Conservation (phyloP, 352 stramenopile species). For the Pythium scleroteichum region DNA sequence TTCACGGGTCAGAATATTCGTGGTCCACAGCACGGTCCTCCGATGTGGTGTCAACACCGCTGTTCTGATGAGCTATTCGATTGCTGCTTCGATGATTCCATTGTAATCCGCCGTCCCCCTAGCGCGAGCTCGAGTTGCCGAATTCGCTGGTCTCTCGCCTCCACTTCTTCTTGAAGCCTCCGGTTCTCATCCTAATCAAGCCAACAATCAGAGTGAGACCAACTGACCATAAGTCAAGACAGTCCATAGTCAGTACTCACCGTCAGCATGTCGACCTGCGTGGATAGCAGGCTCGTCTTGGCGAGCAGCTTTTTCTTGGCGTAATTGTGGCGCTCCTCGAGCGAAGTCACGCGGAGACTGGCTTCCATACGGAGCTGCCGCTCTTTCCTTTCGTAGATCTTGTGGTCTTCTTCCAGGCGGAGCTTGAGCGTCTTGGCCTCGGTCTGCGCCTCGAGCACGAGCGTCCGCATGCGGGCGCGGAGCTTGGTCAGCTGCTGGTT, state of each 20-base stretch:
- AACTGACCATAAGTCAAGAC: neutral
- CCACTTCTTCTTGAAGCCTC: slow-evolving; percentile 34
- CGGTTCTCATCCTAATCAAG: slow-evolving; percentile 37
- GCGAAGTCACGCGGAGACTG: slow-evolving; percentile 40
- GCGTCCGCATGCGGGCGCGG: slow-evolving; percentile 53
- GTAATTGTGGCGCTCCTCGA: slow-evolving; percentile 51
- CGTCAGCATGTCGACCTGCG: slow-evolving; percentile 42
- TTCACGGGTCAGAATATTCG: neutral
- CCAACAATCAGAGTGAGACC: neutral
- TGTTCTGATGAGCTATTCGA: neutral
- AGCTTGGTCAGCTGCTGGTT: slow-evolving; percentile 50
- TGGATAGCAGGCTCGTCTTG: slow-evolving; percentile 29
- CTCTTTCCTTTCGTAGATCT: slow-evolving; percentile 40
- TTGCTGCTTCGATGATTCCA: slow-evolving; percentile 7
- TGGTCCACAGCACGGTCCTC: neutral
- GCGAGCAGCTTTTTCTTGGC: slow-evolving; percentile 43
- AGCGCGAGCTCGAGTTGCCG: slow-evolving; percentile 56
- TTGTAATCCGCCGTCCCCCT: slow-evolving; percentile 39
- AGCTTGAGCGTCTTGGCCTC: slow-evolving; percentile 48
- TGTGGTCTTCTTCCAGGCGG: slow-evolving; percentile 44
- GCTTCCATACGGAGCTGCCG: slow-evolving; percentile 50
- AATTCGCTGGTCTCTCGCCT: slow-evolving; percentile 46
- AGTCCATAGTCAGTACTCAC: slow-evolving; percentile 9
- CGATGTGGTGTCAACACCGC: slow-evolving; percentile 3
- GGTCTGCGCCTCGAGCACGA: slow-evolving; percentile 45